Evolutionary conservation across 2,329 filamentous ascomycete species (phyloP).

Genomic region (Podosphaera aphanis): DNA sequence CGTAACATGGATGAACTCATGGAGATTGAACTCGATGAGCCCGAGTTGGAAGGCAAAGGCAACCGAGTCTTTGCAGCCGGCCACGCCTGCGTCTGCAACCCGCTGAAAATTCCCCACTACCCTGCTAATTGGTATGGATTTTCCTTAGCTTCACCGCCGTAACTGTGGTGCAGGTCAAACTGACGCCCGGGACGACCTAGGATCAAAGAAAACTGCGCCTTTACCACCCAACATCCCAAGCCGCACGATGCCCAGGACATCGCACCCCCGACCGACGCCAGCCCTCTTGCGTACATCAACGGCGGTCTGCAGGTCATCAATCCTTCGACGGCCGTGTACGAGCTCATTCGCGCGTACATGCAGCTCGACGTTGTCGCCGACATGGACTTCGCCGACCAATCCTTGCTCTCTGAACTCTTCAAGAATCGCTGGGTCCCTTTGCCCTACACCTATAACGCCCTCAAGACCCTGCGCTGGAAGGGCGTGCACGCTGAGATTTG

Average conservation of each 20-base stretch:
- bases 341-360: constrained; percentile 28
- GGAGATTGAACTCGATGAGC: constrained; percentile 48
- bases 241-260: constrained; percentile 24
- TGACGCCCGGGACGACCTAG: constrained; percentile 4
- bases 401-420: constrained; percentile 31
- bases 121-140: constrained; percentile 41
- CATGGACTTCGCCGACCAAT: constrained; percentile 37
- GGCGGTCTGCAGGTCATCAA: constrained; percentile 33
- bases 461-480: constrained; percentile 33
- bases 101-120: constrained; percentile 55
- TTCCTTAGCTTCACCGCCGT: neutral
- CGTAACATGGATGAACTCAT: constrained; percentile 84
- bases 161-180: neutral
- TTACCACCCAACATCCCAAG: constrained; percentile 27
- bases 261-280: constrained; percentile 22
- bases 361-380: constrained; percentile 20
- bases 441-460: constrained; percentile 37
- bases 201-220: constrained; percentile 32
- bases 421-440: constrained; percentile 30
- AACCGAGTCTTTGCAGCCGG: constrained; percentile 55
- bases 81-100: constrained; percentile 74
- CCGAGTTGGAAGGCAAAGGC: constrained; percentile 24
- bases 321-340: constrained; percentile 24
- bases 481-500: constrained; percentile 32
- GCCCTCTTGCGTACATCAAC: constrained; percentile 29